phyloP scores from a whole-genome alignment of 2,329 filamentous ascomycete species.

The Fusarium coicis region DNA sequence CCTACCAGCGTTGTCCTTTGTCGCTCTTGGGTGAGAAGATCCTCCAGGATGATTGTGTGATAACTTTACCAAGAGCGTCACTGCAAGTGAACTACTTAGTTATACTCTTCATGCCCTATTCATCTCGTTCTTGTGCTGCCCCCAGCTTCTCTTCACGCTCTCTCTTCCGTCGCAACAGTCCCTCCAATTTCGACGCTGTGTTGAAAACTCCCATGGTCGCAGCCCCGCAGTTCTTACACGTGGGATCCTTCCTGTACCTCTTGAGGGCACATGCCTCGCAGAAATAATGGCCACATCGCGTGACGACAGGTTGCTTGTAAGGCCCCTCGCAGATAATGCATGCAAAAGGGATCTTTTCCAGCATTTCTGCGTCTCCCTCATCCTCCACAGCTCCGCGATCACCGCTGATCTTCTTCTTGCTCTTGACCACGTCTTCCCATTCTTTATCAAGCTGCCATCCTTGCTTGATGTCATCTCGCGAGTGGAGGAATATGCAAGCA shows the following conservation, averaged over 20 bases:
- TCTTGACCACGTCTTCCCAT: conserved; percentile 87
- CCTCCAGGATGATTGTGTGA: background rate
- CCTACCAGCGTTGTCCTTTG: background rate
- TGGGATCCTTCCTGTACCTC: conserved; percentile 86
- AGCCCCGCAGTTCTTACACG: conserved; percentile 84
- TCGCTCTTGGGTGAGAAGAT: background rate
- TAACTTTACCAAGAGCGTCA: too few relatives aligned
- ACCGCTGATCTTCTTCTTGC: conserved; percentile 69
- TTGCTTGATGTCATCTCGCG: conserved; percentile 82
- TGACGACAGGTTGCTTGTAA: conserved; percentile 84
- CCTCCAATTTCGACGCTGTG: conserved; percentile 82
- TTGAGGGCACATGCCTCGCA: conserved; percentile 90
- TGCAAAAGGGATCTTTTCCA: conserved; percentile 87
- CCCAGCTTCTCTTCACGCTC: conserved; percentile 65
- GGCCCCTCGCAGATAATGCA: conserved; percentile 86
- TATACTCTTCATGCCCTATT: background rate
- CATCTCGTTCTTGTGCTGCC: background rate
- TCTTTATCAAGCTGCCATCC: conserved; percentile 96
- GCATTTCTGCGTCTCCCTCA: conserved; percentile 72
- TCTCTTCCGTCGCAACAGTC: conserved; percentile 79
- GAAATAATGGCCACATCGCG: conserved; percentile 95
- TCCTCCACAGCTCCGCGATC: conserved; percentile 55
- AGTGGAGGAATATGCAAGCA: conserved; percentile 79
- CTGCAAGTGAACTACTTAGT: too few relatives aligned
- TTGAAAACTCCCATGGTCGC: conserved; percentile 93